Conservation (phyloP, 2,329 filamentous ascomycete species). For the Tolypocladium amazonense region DNA sequence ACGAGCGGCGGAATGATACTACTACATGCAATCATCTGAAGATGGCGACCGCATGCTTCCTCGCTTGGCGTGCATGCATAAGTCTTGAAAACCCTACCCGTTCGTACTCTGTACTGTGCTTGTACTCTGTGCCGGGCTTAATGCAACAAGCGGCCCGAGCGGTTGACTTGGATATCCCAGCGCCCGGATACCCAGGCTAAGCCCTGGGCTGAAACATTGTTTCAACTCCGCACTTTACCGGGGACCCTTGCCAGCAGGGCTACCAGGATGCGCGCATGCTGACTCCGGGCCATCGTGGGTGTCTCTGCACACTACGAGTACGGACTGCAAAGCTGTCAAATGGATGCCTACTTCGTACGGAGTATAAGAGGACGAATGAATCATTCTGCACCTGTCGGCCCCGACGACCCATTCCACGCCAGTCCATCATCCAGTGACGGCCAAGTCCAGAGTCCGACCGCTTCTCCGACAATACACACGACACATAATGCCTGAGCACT, state of each 20-base stretch:
- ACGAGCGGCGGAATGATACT: not conserved
- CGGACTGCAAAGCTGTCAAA: not conserved
- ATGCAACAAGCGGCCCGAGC: not conserved
- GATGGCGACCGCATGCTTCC: not conserved
- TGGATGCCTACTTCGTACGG: not conserved
- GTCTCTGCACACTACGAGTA: not conserved
- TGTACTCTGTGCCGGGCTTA: not conserved
- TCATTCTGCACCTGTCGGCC: not conserved
- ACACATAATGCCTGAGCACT: too few species aligned
- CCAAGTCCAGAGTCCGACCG: not conserved
- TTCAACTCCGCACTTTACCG: not conserved
- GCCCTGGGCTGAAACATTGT: constrained; percentile 1
- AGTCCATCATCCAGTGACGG: not conserved
- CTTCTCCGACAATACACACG: not conserved
- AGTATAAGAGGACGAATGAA: not conserved
- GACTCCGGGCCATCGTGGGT: not conserved
- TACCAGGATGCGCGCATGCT: not conserved
- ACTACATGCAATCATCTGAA: not conserved
- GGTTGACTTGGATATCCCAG: not conserved
- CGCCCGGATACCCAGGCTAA: too few species aligned
- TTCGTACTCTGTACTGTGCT: too few species aligned
- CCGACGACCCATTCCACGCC: not conserved
- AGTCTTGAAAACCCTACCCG: not conserved
- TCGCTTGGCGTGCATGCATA: not conserved
- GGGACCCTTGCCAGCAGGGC: not conserved